Evolutionary conservation across 192 early-diverging fungal genomes (phyloP).

Genomic region (Coemansia sp.): DNA sequence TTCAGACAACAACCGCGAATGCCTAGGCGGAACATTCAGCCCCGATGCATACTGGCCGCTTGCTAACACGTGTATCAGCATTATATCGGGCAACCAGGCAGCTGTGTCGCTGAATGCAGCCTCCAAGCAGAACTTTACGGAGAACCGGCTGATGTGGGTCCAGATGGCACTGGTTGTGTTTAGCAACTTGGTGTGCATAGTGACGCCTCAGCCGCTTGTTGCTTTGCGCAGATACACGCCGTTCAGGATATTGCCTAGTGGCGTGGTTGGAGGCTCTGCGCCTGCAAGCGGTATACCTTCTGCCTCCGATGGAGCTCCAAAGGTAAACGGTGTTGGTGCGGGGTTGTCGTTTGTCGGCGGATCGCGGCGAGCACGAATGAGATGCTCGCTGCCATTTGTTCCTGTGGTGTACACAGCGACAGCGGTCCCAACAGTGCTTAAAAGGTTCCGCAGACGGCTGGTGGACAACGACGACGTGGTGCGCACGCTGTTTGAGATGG

Average conservation of each 20-base stretch:
- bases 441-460: conserved; percentile 28
- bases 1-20: conserved; percentile 25
- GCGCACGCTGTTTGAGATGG: conserved; percentile 42
- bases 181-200: conserved; percentile 37
- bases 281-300: neutral
- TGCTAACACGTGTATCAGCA: conserved; percentile 27
- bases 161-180: conserved; percentile 45
- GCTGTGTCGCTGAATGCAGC: conserved; percentile 11
- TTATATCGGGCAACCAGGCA: conserved; percentile 36
- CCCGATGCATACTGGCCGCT: conserved; percentile 20
- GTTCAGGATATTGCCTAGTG: conserved; percentile 22
- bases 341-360: neutral
- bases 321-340: neutral
- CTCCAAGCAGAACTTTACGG: conserved; percentile 16
- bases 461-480: conserved; percentile 24
- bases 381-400: conserved; percentile 42
- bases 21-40: conserved; percentile 7
- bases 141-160: conserved; percentile 47
- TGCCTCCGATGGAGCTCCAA: neutral
- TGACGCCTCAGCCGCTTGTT: conserved; percentile 31
- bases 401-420: conserved; percentile 22
- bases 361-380: conserved; percentile 13
- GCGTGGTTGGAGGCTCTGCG: conserved; percentile 8
- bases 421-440: conserved; percentile 28
- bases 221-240: conserved; percentile 36